A percentile compares a stretch with the other conserved stretches of the same genome.
Evolutionary conservation across 306 rosid genomes (phyloP).

Genomic region (Rosa multiflora): DNA sequence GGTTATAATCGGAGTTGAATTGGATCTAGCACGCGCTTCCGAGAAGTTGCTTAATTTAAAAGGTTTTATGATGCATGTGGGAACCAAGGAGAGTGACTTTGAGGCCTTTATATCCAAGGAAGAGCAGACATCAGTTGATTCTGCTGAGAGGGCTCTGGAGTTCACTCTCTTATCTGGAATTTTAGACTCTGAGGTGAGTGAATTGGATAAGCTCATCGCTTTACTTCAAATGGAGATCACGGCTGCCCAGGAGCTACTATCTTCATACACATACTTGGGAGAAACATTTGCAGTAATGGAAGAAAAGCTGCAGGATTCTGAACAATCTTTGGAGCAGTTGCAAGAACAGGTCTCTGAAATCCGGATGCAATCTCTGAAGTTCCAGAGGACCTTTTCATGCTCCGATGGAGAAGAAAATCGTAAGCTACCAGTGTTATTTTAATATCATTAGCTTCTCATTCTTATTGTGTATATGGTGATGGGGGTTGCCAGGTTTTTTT

Average conservation of each 20-base stretch:
- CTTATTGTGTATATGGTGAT: slow-evolving; percentile 17
- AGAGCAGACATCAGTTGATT: slow-evolving; percentile 40
- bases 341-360: slow-evolving; percentile 70
- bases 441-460: not conserved
- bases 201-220: slow-evolving; percentile 51
- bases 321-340: slow-evolving; percentile 52
- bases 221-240: slow-evolving; percentile 47
- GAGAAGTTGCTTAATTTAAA: slow-evolving; percentile 74
- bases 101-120: slow-evolving; percentile 47
- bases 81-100: slow-evolving; percentile 56
- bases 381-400: slow-evolving; percentile 48
- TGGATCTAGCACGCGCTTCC: slow-evolving; percentile 53
- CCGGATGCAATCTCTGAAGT: slow-evolving; percentile 49
- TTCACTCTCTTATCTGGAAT: slow-evolving; percentile 69
- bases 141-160: slow-evolving; percentile 48
- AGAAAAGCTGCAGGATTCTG: slow-evolving; percentile 50
- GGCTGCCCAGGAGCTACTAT: slow-evolving; percentile 36
- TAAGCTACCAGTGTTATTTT: slow-evolving; percentile 31
- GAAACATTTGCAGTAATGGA: slow-evolving; percentile 42
- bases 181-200: slow-evolving; percentile 70
- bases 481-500: not conserved
- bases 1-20: slow-evolving; percentile 44
- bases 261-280: slow-evolving; percentile 37
- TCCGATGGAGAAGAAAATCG: slow-evolving; percentile 45
- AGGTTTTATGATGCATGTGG: slow-evolving; percentile 70